phyloP scores from a whole-genome alignment of 441 rosid species.

The Omphalea diandra region DNA sequence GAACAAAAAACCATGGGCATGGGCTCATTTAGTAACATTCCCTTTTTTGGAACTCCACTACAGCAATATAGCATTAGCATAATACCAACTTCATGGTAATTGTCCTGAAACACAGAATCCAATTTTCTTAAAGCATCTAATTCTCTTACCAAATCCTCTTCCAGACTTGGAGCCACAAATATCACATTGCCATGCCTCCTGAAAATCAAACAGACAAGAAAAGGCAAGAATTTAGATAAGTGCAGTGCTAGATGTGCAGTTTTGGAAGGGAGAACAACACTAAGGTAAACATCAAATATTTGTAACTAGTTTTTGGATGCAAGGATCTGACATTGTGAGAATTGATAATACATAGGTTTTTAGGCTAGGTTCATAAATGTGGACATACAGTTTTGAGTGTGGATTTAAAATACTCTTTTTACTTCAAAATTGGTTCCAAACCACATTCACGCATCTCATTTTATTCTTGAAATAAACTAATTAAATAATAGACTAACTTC shows the following conservation, averaged over 20 bases:
- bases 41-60: background rate
- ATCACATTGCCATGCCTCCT: constrained; percentile 99
- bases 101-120: background rate
- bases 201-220: constrained; percentile 24
- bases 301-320: too few relatives aligned
- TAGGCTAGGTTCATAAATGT: too few relatives aligned
- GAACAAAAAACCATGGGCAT: too few relatives aligned
- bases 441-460: too few relatives aligned
- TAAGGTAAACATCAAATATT: background rate
- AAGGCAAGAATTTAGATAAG: background rate
- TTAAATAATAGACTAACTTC: too few relatives aligned
- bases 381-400: too few relatives aligned
- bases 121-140: background rate
- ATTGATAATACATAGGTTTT: too few relatives aligned
- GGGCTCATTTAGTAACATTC: background rate
- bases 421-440: too few relatives aligned
- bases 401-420: too few relatives aligned
- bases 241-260: background rate
- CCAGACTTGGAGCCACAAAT: constrained; percentile 93
- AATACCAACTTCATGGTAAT: background rate
- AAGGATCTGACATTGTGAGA: too few relatives aligned
- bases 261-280: background rate
- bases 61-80: background rate
- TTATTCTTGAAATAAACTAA: too few relatives aligned
- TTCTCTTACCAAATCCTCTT: constrained; percentile 92